Base-by-base conservation (phyloP, 2,329 filamentous ascomycete genomes). In the Aspergillus intermedius region DNA sequence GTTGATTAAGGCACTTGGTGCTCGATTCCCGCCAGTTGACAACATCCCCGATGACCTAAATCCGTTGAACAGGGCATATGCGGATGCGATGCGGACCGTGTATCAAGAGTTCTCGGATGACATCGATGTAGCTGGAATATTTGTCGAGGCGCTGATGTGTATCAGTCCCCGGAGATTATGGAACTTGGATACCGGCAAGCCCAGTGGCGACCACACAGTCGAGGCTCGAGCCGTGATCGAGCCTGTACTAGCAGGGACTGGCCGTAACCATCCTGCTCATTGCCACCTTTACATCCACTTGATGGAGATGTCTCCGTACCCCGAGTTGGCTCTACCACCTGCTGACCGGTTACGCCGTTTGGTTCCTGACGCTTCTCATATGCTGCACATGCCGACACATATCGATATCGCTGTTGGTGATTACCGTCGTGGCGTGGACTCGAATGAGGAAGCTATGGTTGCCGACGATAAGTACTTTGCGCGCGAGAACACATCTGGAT, bases 321-420 rank as follows among this genome's bases (percentile, higher is more conserved):
- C 85, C 0, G 84, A 87, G 60, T 60, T 65, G 0, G 85, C 82
- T 2, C 63, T 87, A 12, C 70, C 77, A 0, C 72, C 78, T 0
- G 84, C 83, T 2, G 76, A 88, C 60, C 70, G 52, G 6, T 74
- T 89, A 9, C 79, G 84, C 21, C 74, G 71, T 12, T 74, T 88
- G 6, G 77, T 83, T 0, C 84, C 84, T 0, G 83, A 88, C 59
- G 75, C 79, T 0, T 84, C 84, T 0, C 86, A 89, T 60, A 70
- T 88, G 1, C 73, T 82, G 32, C 85, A 88, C 61, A 90, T 91
- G 87, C 86, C 86, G 0, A 81, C 81, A 0, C 87, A 90, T 61
- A 74, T 90, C 28, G 86, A 90, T 61, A 77, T 86, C 4, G 75
- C 89, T 0, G 77, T 82, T 22, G 87, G 87, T n/a, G 79, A 88